Percentiles rank a stretch among this genome's conserved stretches.
These are phyloP conservation scores for Fusarium multiceps DNA, from an alignment of 2,329 filamentous ascomycete genomes.

Conservation along the genomic window DNA sequence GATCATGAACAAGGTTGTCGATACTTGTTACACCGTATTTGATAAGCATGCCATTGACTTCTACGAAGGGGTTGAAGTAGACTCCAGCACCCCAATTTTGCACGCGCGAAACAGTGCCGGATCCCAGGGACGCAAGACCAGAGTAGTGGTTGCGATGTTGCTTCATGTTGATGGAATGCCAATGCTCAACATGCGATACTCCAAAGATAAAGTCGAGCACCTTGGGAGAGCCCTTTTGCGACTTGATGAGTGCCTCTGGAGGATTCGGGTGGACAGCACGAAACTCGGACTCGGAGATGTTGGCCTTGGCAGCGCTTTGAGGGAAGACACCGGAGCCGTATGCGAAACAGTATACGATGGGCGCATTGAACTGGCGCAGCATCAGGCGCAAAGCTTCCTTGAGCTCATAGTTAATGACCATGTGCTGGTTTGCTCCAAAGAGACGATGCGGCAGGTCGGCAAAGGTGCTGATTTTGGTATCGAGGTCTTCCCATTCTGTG, in stretches of 20 bases:
- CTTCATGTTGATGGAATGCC: slow-evolving; percentile 91
- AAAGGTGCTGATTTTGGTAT: slow-evolving; percentile 57
- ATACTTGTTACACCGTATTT: slow-evolving; percentile 98
- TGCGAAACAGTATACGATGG: slow-evolving; percentile 95
- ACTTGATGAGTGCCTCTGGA: slow-evolving; percentile 81
- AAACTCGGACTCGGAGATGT: slow-evolving; percentile 66
- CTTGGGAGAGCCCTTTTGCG: slow-evolving; percentile 88
- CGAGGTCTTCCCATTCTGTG: slow-evolving; percentile 58
- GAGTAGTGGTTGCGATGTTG: slow-evolving; percentile 96
- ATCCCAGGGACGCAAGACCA: slow-evolving; percentile 82
- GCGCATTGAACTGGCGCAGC: slow-evolving; percentile 89
- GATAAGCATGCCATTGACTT: slow-evolving; percentile 93
- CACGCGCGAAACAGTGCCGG: slow-evolving; percentile 83
- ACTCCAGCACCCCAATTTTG: slow-evolving; percentile 96
- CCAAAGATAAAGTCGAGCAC: slow-evolving; percentile 99
- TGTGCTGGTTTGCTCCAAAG: slow-evolving; percentile 96
- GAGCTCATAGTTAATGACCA: slow-evolving; percentile 94
- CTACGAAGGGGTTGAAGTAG: slow-evolving; percentile 97
- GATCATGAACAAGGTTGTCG: slow-evolving; percentile 85
- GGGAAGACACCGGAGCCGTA: slow-evolving; percentile 98
- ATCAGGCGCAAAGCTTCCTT: slow-evolving; percentile 90
- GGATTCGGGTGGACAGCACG: slow-evolving; percentile 82
- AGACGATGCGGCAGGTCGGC: slow-evolving; percentile 59
- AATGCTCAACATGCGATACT: slow-evolving; percentile 93
- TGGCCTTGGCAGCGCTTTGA: slow-evolving; percentile 68